Conservation (phyloP, 129 eudicot genomes). For the Smallanthus sonchifolius region DNA sequence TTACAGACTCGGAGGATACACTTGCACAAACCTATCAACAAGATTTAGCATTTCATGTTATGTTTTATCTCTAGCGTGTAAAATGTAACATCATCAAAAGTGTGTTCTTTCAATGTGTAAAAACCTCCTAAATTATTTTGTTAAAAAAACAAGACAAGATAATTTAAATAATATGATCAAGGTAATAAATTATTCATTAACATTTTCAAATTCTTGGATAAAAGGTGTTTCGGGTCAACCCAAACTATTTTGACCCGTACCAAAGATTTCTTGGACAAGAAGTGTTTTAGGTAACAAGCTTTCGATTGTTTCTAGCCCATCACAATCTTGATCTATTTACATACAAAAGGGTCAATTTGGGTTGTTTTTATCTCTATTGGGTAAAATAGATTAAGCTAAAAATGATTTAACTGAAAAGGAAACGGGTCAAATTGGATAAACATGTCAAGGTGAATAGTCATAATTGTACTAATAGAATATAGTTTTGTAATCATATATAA, state of each 20-base stretch:
- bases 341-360: neutral
- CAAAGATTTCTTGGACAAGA: neutral
- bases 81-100: too few species aligned
- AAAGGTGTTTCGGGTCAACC: neutral
- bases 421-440: neutral
- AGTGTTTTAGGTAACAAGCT: neutral
- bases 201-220: neutral
- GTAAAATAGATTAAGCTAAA: neutral
- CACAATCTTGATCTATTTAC: neutral
- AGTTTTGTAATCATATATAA: neutral
- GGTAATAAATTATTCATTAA: neutral
- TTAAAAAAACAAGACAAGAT: neutral
- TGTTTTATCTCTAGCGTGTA: too few species aligned
- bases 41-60: too few species aligned
- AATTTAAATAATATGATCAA: neutral
- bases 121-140: neutral
- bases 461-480: neutral
- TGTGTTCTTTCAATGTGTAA: too few species aligned
- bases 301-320: neutral
- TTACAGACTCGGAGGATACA: conserved; percentile 67
- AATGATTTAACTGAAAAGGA: neutral
- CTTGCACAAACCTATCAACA: conserved; percentile 73
- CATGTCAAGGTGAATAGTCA: neutral
- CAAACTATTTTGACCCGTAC: neutral
- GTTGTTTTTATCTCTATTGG: neutral